phyloP scores from a whole-genome alignment of 352 stramenopile genomes.

The Pythium brassicae region DNA sequence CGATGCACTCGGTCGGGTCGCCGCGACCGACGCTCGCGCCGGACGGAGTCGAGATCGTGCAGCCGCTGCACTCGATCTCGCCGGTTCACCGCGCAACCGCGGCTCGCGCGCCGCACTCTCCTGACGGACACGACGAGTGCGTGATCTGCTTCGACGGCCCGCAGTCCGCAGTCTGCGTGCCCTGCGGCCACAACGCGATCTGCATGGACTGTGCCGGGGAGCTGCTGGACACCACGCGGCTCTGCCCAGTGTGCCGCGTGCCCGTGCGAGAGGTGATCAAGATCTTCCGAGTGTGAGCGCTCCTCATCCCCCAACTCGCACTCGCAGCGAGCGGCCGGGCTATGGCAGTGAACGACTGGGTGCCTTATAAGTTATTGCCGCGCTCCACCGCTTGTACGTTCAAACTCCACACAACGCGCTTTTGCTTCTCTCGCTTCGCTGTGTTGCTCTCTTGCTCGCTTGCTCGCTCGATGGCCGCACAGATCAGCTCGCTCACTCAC shows the following conservation, averaged over 20 bases:
- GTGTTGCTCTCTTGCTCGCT: no score
- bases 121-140: constrained; percentile 38
- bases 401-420: neutral
- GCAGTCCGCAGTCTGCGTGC: constrained; percentile 72
- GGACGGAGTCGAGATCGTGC: constrained; percentile 79
- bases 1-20: constrained; percentile 18
- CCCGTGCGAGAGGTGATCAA: constrained; percentile 74
- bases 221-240: constrained; percentile 49
- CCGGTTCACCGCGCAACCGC: constrained; percentile 4
- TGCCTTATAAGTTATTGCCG: neutral
- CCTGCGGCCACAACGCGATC: constrained; percentile 84
- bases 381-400: neutral
- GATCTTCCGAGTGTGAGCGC: constrained; percentile 59
- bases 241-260: constrained; percentile 75
- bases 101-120: neutral
- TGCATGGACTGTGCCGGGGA: constrained; percentile 77
- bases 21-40: constrained; percentile 45
- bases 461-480: neutral
- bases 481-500: constrained; percentile 15
- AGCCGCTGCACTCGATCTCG: constrained; percentile 26
- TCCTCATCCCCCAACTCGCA: neutral
- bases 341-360: neutral
- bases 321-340: no score
- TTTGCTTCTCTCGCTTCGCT: neutral
- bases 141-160: constrained; percentile 82